phyloP scores from a whole-genome alignment of 345 rosid species.

The Mangifera indica region DNA sequence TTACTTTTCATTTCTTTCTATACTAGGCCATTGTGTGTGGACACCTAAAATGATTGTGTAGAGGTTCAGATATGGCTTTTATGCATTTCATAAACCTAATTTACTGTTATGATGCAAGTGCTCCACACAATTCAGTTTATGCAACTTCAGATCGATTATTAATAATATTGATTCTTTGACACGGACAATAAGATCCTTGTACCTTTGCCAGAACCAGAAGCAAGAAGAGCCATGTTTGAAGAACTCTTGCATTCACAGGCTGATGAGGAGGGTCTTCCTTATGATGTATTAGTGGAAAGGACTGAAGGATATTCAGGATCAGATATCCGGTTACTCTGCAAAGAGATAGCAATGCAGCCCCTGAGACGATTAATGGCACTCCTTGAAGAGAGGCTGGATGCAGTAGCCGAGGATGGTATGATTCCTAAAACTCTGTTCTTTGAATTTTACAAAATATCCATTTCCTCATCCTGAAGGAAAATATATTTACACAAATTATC shows the following conservation, averaged over 20 bases:
- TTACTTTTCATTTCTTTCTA: background rate
- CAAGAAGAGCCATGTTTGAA: conserved; percentile 90
- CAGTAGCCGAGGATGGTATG: conserved; percentile 80
- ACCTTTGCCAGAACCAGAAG: conserved; percentile 93
- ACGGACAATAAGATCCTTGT: conserved; percentile 70
- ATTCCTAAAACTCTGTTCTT: background rate
- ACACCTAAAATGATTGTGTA: background rate
- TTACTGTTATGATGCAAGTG: background rate
- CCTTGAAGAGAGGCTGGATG: conserved; percentile 60
- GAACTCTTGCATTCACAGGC: conserved; percentile 60
- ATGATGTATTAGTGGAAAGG: conserved; percentile 67
- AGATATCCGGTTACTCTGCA: conserved; percentile 82
- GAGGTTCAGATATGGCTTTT: background rate
- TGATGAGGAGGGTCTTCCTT: conserved; percentile 65
- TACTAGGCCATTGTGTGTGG: background rate
- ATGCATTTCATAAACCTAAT: background rate
- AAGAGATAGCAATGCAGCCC: conserved; percentile 98
- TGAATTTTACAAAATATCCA: background rate
- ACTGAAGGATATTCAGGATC: conserved; percentile 92
- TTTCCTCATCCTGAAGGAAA: background rate
- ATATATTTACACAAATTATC: background rate
- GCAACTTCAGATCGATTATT: background rate
- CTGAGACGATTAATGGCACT: conserved; percentile 65
- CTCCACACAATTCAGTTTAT: background rate
- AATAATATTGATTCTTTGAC: conserved; percentile 33